phyloP scores from a whole-genome alignment of 139 green algal genomes.

The Picochlorum sp. region DNA sequence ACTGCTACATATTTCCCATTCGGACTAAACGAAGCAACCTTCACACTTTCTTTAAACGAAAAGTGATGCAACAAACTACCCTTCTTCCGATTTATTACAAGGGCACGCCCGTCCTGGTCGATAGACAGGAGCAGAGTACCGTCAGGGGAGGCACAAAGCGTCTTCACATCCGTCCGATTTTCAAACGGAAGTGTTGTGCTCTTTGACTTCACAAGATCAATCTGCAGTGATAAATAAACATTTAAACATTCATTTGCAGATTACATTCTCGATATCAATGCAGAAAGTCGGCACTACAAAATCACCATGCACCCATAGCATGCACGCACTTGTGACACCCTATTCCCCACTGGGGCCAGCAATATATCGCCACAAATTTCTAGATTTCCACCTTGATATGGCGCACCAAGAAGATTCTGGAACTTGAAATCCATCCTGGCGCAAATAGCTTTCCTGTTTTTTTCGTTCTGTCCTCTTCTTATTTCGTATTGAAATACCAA shows the following conservation, averaged over 20 bases:
- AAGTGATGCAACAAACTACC: slow-evolving; percentile 84
- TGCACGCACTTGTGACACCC: slow-evolving; percentile 55
- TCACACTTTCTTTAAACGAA: slow-evolving; percentile 76
- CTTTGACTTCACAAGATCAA: slow-evolving; percentile 56
- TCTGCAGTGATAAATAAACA: slow-evolving; percentile 25
- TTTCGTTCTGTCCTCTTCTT: too few species aligned
- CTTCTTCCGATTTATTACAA: slow-evolving; percentile 65
- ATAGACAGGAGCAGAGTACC: slow-evolving; percentile 75
- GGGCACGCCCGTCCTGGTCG: slow-evolving; percentile 62
- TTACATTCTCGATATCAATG: too few species aligned
- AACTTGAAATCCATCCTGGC: slow-evolving; percentile 79
- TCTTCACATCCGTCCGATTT: slow-evolving; percentile 63
- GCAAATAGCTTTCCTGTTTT: neutral
- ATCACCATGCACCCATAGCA: neutral
- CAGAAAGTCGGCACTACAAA: neutral
- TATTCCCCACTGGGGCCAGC: slow-evolving; percentile 78
- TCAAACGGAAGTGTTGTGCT: slow-evolving; percentile 76
- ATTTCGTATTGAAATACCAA: too few species aligned
- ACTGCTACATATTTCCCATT: slow-evolving; percentile 78
- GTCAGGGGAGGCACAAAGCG: slow-evolving; percentile 64
- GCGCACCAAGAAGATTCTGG: slow-evolving; percentile 77
- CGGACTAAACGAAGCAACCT: slow-evolving; percentile 73
- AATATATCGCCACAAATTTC: slow-evolving; percentile 67
- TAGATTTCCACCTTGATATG: slow-evolving; percentile 86
- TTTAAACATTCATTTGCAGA: neutral